These are phyloP conservation scores for Saccharum spontaneum DNA, from an alignment of 176 grass and related monocot species.

Conservation along the genomic window DNA sequence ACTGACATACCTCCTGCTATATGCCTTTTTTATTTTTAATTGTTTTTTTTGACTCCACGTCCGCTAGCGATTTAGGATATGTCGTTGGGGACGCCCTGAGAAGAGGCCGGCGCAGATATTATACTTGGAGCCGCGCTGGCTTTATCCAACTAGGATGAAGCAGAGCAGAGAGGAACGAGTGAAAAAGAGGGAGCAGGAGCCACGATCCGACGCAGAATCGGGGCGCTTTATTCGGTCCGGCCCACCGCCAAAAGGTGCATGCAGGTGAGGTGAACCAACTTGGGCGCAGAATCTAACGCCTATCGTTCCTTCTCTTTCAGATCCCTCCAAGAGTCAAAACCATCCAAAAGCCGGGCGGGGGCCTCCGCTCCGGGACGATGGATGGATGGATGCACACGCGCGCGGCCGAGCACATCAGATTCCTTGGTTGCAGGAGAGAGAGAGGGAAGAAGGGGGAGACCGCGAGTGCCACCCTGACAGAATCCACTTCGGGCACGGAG, in stretches of 20 bases:
- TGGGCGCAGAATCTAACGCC: slow-evolving; percentile 35
- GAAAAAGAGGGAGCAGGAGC: neutral
- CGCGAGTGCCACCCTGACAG: slow-evolving; percentile 34
- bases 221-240: slow-evolving; percentile 39
- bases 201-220: slow-evolving; percentile 24
- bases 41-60: too few relatives aligned
- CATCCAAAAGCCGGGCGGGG: slow-evolving; percentile 8
- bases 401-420: slow-evolving; percentile 16
- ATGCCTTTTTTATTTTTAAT: too few relatives aligned
- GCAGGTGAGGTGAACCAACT: slow-evolving; percentile 14
- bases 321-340: slow-evolving; percentile 48
- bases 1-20: too few relatives aligned
- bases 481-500: slow-evolving; percentile 44
- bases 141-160: slow-evolving; percentile 48
- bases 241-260: slow-evolving; percentile 1
- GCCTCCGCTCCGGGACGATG: too few relatives aligned
- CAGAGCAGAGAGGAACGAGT: neutral
- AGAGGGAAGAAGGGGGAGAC: neutral
- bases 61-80: too few relatives aligned
- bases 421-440: neutral
- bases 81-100: too few relatives aligned
- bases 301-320: neutral
- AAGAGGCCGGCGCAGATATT: neutral
- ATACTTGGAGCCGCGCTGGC: neutral
- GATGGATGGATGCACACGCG: too few relatives aligned